phyloP scores from a whole-genome alignment of 2,329 filamentous ascomycete species.

The Penicillium fuscoglaucum region DNA sequence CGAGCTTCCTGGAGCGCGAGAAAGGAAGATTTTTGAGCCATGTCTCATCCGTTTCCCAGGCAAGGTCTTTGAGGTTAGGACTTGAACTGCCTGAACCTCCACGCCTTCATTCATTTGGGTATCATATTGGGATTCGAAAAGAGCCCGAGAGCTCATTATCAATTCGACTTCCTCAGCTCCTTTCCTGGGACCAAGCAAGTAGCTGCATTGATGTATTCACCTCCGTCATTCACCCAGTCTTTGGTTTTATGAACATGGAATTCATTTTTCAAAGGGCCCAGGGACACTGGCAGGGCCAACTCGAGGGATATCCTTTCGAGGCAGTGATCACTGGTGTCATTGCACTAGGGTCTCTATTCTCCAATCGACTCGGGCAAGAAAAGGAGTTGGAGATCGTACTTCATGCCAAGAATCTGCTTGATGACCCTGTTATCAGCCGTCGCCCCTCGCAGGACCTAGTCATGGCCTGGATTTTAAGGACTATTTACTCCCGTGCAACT shows the following conservation, averaged over 20 bases:
- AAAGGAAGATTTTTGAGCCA: background rate
- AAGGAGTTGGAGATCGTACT: conserved; percentile 28
- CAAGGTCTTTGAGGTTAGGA: conserved; percentile 33
- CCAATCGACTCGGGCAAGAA: conserved; percentile 17
- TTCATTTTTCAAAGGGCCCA: conserved; percentile 23
- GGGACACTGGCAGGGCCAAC: conserved; percentile 32
- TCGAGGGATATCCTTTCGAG: conserved; percentile 31
- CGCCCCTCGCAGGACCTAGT: conserved; percentile 31
- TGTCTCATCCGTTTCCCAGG: background rate
- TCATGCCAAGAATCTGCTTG: conserved; percentile 47
- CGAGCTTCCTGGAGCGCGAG: background rate
- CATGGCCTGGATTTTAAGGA: conserved; percentile 51
- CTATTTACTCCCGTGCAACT: conserved; percentile 52
- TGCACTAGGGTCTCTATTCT: conserved; percentile 37
- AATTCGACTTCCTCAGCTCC: conserved; percentile 22
- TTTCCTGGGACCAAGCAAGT: conserved; percentile 29
- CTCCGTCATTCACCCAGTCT: conserved; percentile 33
- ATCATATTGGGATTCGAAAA: conserved; percentile 34
- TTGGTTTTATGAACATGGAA: conserved; percentile 35
- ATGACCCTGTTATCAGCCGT: conserved; percentile 33
- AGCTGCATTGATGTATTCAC: conserved; percentile 33
- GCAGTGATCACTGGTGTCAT: conserved; percentile 35
- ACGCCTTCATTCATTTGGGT: conserved; percentile 40
- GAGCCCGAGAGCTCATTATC: conserved; percentile 28
- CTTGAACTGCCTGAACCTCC: conserved; percentile 36